phyloP scores from a whole-genome alignment of 1,284 basidiomycete genomes.

The Caloboletus inedulis region DNA sequence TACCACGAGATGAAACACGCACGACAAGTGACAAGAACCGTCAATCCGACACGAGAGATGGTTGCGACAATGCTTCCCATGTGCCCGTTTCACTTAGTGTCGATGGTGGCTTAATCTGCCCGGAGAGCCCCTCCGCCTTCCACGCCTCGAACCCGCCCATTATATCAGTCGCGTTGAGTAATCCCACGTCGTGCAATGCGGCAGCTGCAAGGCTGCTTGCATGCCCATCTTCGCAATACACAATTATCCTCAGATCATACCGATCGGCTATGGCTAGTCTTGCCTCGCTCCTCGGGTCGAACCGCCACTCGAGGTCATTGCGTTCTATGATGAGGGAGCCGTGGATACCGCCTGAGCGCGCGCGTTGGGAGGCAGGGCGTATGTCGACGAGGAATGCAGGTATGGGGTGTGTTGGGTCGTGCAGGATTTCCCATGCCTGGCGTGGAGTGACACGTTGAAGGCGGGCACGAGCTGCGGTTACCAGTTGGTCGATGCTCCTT shows the following conservation, averaged over 20 bases:
- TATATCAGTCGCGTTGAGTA: constrained; percentile 71
- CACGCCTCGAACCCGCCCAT: constrained; percentile 70
- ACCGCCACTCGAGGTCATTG: constrained; percentile 70
- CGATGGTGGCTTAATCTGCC: constrained; percentile 35
- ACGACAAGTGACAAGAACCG: background rate
- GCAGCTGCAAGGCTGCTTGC: constrained; percentile 68
- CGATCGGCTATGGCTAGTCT: constrained; percentile 61
- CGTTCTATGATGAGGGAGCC: constrained; percentile 67
- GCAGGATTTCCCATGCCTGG: constrained; percentile 58
- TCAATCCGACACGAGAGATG: constrained; percentile 25
- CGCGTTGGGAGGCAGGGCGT: constrained; percentile 56
- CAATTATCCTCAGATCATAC: constrained; percentile 66
- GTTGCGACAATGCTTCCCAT: constrained; percentile 30
- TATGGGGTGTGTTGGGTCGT: constrained; percentile 43
- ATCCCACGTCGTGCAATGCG: constrained; percentile 60
- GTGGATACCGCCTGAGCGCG: constrained; percentile 51
- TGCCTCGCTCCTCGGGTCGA: constrained; percentile 61
- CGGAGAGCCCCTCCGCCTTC: constrained; percentile 61
- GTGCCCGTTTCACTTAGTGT: constrained; percentile 29
- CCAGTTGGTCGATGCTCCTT: constrained; percentile 50
- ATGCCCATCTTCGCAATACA: constrained; percentile 70
- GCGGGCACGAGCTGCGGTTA: constrained; percentile 54
- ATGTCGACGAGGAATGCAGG: constrained; percentile 76
- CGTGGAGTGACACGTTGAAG: constrained; percentile 59
- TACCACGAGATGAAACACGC: background rate